These are phyloP conservation scores for Saccharata proteae DNA, from an alignment of 2,329 filamentous ascomycete species.

Conservation along the genomic window DNA sequence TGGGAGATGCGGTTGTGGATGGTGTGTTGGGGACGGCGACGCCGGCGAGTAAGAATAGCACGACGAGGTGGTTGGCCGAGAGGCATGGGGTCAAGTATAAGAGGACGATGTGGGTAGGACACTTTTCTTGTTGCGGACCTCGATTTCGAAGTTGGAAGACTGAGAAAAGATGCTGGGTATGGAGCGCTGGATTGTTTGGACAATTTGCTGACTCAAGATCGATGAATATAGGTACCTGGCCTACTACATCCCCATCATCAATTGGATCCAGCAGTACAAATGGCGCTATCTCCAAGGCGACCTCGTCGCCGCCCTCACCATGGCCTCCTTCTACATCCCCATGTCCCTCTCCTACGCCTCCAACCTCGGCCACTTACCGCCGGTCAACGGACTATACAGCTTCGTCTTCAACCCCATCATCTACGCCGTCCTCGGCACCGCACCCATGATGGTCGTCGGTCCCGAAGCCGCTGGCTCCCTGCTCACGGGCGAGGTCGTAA, in stretches of 20 bases:
- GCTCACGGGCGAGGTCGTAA: slow-evolving; percentile 76
- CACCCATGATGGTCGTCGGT: slow-evolving; percentile 85
- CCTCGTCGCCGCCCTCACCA: slow-evolving; percentile 77
- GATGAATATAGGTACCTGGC: slow-evolving; percentile 64
- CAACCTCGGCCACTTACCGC: slow-evolving; percentile 84
- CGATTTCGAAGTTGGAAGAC: not conserved
- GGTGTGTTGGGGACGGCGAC: slow-evolving; percentile 27
- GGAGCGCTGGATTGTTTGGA: too few relatives aligned
- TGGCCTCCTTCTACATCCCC: slow-evolving; percentile 96
- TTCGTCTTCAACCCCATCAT: slow-evolving; percentile 88
- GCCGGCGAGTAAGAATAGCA: slow-evolving; percentile 55
- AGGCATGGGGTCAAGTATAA: slow-evolving; percentile 63
- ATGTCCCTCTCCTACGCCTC: slow-evolving; percentile 90
- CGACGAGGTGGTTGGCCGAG: slow-evolving; percentile 59
- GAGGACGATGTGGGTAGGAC: slow-evolving; percentile 52
- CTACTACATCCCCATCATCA: slow-evolving; percentile 86
- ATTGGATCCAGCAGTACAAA: slow-evolving; percentile 81
- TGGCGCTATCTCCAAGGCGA: slow-evolving; percentile 76
- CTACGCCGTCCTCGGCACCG: slow-evolving; percentile 84
- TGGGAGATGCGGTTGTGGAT: slow-evolving; percentile 33
- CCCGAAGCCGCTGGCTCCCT: slow-evolving; percentile 90
- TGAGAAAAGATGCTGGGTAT: not conserved
- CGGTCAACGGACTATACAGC: slow-evolving; percentile 86
- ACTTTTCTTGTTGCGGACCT: not conserved
- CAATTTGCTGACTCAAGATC: slow-evolving; percentile 1